A percentile compares a stretch with the other conserved stretches of the same genome.
These are phyloP conservation scores for Pistacia vera DNA, from an alignment of 345 rosid genomes.

Conservation along the genomic window DNA sequence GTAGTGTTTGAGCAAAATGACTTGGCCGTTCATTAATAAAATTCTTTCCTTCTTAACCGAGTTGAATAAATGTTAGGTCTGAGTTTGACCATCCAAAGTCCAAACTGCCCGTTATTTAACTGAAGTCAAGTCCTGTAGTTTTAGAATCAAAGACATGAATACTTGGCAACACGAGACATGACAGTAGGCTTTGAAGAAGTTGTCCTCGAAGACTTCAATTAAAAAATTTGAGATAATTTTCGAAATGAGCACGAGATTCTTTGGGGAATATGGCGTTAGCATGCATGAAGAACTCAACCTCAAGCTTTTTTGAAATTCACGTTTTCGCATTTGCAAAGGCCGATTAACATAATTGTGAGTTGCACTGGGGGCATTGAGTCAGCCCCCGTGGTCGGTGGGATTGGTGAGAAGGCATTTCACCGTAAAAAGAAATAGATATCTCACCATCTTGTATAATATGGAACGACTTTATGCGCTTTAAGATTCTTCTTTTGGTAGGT, in stretches of 20 bases:
- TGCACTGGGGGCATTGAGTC: constrained; percentile 11
- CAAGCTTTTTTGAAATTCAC: no score
- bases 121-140: not conserved
- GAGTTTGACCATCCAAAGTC: not conserved
- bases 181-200: constrained; percentile 11
- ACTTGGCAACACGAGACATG: constrained; percentile 1
- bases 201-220: constrained; percentile 1
- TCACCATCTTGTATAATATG: not conserved
- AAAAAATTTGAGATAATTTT: not conserved
- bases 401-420: not conserved
- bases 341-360: not conserved
- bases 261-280: not conserved
- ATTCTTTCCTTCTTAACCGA: not conserved
- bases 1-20: not conserved
- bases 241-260: constrained; percentile 1
- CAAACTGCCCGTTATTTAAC: not conserved
- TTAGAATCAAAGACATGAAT: not conserved
- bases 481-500: not conserved
- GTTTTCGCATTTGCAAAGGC: not conserved
- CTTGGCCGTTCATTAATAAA: no score
- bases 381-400: not conserved
- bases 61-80: not conserved
- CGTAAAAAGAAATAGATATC: not conserved
- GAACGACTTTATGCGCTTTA: not conserved
- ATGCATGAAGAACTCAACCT: not conserved